phyloP scores from a whole-genome alignment of 169 alveolate genomes.

The Babesia divergens region DNA sequence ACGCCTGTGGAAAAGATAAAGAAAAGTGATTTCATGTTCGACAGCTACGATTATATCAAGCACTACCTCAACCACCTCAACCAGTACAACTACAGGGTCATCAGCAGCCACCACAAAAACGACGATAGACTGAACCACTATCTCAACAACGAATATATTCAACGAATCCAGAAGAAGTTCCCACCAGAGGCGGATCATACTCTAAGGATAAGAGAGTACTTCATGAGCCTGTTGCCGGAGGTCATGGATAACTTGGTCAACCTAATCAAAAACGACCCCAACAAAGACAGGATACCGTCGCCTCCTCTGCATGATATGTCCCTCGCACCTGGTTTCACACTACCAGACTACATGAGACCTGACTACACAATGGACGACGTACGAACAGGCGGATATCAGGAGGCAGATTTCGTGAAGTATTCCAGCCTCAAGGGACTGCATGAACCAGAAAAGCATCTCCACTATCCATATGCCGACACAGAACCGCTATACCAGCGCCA shows the following conservation, averaged over 20 bases:
- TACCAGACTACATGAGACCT: slow-evolving; percentile 35
- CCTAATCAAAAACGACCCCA: slow-evolving; percentile 60
- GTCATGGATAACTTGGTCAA: slow-evolving; percentile 61
- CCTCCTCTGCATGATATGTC: slow-evolving; percentile 63
- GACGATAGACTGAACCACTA: slow-evolving; percentile 38
- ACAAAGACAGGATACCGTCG: slow-evolving; percentile 49
- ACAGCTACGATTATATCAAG: slow-evolving; percentile 37
- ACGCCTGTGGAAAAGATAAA: slow-evolving; percentile 41
- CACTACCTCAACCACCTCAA: slow-evolving; percentile 48
- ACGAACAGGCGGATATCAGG: slow-evolving; percentile 6
- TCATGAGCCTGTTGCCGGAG: slow-evolving; percentile 29
- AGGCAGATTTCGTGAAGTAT: slow-evolving; percentile 39
- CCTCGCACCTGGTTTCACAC: slow-evolving; percentile 22
- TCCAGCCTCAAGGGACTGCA: slow-evolving; percentile 55
- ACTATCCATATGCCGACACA: slow-evolving; percentile 49
- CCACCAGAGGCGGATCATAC: slow-evolving; percentile 48
- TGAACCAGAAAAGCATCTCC: slow-evolving; percentile 36
- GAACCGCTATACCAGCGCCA: slow-evolving; percentile 57
- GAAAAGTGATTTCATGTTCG: slow-evolving; percentile 48
- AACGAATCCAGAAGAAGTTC: slow-evolving; percentile 22
- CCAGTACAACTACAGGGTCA: slow-evolving; percentile 42
- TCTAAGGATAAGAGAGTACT: slow-evolving; percentile 17
- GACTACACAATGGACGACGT: slow-evolving; percentile 17
- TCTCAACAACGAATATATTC: slow-evolving; percentile 52
- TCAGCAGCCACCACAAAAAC: slow-evolving; percentile 47